These are phyloP conservation scores for Hypoxylon intermedium DNA, from an alignment of 495 filamentous ascomycete genomes.

Conservation along the genomic window DNA sequence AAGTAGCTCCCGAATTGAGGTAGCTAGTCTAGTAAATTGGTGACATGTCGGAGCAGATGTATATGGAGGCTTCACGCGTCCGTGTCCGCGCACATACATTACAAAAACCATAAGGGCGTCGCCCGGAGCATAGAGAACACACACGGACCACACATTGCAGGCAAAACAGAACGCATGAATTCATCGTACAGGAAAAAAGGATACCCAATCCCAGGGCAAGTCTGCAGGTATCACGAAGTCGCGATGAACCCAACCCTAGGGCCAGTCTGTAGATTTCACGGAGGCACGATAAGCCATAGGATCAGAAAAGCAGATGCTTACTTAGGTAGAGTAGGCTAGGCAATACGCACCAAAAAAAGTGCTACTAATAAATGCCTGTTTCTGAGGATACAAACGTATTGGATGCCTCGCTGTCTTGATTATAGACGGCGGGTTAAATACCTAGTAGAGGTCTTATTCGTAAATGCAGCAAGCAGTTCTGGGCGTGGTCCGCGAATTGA, in stretches of 20 bases:
- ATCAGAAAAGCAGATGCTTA: conserved; percentile 3
- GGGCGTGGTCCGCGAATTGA: too few species aligned
- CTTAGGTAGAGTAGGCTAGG: conserved; percentile 26
- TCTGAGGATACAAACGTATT: too few species aligned
- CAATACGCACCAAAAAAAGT: conserved; percentile 7
- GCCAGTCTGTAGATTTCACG: not conserved
- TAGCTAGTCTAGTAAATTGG: not conserved
- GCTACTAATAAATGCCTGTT: conserved; percentile 19
- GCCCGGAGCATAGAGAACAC: conserved; percentile 23
- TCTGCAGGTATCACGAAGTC: not conserved
- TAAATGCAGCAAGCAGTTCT: too few species aligned
- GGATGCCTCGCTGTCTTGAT: too few species aligned
- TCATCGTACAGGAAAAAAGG: conserved; percentile 13
- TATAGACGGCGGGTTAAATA: too few species aligned
- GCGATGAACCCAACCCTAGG: conserved; percentile 13
- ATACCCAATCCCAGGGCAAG: conserved; percentile 24
- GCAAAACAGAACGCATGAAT: conserved; percentile 21
- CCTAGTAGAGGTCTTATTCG: too few species aligned
- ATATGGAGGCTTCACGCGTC: conserved; percentile 7
- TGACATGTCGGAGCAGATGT: not conserved
- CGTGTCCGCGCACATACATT: not conserved
- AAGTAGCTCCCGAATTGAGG: not conserved
- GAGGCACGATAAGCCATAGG: not conserved
- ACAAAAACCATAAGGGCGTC: conserved; percentile 16
- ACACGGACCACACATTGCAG: conserved; percentile 17